Evolutionary conservation across 441 rosid genomes (phyloP).

Genomic region (Mallotus repandus): DNA sequence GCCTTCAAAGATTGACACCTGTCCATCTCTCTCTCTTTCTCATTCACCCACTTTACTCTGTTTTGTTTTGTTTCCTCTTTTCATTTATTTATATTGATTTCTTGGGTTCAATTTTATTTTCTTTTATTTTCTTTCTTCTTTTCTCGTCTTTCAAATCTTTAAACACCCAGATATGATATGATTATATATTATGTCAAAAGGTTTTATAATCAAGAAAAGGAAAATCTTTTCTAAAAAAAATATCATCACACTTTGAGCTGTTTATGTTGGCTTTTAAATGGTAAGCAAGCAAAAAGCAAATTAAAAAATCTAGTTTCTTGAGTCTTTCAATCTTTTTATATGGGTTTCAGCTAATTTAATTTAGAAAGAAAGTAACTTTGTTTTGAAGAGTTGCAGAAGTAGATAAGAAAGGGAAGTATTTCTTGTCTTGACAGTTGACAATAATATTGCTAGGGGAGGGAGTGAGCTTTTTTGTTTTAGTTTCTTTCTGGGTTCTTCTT

Average conservation of each 20-base stretch:
- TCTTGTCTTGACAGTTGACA: slow-evolving; percentile 26
- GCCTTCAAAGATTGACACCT: slow-evolving; percentile 51
- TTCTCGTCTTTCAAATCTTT: slow-evolving; percentile 23
- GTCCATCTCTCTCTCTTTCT: slow-evolving; percentile 24
- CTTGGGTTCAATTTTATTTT: background rate
- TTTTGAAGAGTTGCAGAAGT: slow-evolving; percentile 2
- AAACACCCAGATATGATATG: slow-evolving; percentile 12
- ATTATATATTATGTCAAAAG: background rate
- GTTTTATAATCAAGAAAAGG: slow-evolving; percentile 8
- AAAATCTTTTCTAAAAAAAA: background rate
- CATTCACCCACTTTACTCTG: slow-evolving; percentile 2
- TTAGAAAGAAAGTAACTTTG: background rate
- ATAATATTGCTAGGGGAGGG: slow-evolving; percentile 23
- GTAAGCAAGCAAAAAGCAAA: slow-evolving; percentile 23
- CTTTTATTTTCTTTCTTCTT: slow-evolving; percentile 22
- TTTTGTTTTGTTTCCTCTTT: background rate
- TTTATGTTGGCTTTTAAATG: slow-evolving; percentile 20
- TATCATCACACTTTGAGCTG: slow-evolving; percentile 25
- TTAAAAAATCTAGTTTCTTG: slow-evolving; percentile 12
- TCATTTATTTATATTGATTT: slow-evolving; percentile 1
- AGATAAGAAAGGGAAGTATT: slow-evolving; percentile 6
- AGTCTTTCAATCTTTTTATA: slow-evolving; percentile 16
- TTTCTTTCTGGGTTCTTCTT: background rate
- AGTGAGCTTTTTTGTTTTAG: slow-evolving; percentile 11
- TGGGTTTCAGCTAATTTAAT: slow-evolving; percentile 10